Evolutionary conservation across 139 green algal species (phyloP).

Genomic region (Tetraselmis chui): DNA sequence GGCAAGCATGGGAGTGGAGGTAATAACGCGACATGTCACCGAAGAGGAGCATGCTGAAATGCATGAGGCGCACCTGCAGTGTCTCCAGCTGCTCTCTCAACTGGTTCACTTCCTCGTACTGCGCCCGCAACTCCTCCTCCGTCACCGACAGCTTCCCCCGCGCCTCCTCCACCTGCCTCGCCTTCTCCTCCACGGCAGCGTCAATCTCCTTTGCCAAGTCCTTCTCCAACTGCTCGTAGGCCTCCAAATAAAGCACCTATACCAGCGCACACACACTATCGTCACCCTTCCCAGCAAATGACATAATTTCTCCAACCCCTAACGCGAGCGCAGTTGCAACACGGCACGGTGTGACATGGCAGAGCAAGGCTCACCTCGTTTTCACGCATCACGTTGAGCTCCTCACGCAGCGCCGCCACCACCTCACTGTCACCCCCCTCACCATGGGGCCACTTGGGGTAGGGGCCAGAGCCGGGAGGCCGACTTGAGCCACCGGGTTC

Average conservation of each 20-base stretch:
- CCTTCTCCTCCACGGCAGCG: constrained; percentile 31
- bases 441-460: background rate
- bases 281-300: too few species aligned
- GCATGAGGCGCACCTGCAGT: background rate
- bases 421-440: background rate
- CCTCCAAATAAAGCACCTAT: constrained; percentile 63
- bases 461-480: background rate
- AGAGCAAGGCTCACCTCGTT: constrained; percentile 34
- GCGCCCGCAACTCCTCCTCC: constrained; percentile 4
- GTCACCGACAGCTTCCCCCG: constrained; percentile 1
- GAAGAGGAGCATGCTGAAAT: too few species aligned
- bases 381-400: constrained; percentile 34
- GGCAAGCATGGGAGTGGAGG: too few species aligned
- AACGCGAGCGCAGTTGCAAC: too few species aligned
- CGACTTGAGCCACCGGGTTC: background rate
- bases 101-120: constrained; percentile 3
- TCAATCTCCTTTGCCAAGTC: constrained; percentile 56
- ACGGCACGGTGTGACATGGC: too few species aligned
- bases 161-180: background rate
- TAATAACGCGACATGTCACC: too few species aligned
- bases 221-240: constrained; percentile 70
- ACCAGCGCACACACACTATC: background rate
- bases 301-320: too few species aligned
- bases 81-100: background rate
- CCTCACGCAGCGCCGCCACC: constrained; percentile 21